Conservation (phyloP, 805 yeast genomes). For the Candida multigemmis region DNA sequence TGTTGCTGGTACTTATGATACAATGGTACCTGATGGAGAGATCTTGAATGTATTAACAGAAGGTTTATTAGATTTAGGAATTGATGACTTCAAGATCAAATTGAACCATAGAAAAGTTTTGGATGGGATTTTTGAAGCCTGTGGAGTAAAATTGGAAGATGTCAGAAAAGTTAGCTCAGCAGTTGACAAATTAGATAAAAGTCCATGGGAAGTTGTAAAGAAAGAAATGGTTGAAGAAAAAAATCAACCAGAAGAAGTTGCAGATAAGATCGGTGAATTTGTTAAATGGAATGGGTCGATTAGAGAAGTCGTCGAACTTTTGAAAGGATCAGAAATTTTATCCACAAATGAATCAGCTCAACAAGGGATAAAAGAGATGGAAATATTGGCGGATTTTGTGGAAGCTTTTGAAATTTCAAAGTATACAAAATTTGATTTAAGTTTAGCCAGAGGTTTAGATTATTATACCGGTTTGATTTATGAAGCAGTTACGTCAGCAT, state of each 20-base stretch:
- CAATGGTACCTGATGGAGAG: conserved; percentile 97
- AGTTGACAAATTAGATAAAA: conserved; percentile 91
- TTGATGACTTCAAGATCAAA: conserved; percentile 83
- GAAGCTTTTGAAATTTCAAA: conserved; percentile 72
- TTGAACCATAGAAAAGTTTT: conserved; percentile 91
- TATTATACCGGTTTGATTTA: conserved; percentile 95
- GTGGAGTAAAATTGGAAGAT: conserved; percentile 92
- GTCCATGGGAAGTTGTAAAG: conserved; percentile 92
- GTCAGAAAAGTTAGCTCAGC: conserved; percentile 91
- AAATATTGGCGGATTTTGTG: conserved; percentile 60
- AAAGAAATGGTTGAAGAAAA: conserved; percentile 90
- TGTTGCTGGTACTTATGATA: conserved; percentile 85
- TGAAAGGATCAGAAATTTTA: conserved; percentile 52
- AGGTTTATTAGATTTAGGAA: conserved; percentile 78
- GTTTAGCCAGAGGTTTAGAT: conserved; percentile 95
- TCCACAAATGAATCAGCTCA: conserved; percentile 63
- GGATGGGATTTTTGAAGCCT: conserved; percentile 91
- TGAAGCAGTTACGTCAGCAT: conserved; percentile 91
- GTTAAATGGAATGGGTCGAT: conserved; percentile 81
- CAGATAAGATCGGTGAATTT: conserved; percentile 85
- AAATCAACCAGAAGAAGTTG: conserved; percentile 83
- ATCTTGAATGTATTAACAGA: conserved; percentile 72
- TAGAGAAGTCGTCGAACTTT: conserved; percentile 45
- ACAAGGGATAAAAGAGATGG: conserved; percentile 77
- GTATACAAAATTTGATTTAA: conserved; percentile 77